Conservation (phyloP, 768 basidiomycete genomes). For the Solioccasus polychromus region DNA sequence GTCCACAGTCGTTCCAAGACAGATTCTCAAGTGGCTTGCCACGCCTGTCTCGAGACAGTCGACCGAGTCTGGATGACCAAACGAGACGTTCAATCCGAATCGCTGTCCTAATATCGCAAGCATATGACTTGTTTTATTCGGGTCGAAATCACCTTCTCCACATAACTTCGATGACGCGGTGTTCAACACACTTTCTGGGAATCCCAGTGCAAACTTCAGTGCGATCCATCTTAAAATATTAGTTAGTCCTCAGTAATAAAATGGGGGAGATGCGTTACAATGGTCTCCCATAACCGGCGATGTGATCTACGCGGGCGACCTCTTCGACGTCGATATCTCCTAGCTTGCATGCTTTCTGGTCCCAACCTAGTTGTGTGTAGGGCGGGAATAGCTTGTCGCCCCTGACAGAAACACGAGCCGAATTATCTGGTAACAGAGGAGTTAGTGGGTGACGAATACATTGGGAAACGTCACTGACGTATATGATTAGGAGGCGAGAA, state of each 20-base stretch:
- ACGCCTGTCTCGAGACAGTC: not conserved
- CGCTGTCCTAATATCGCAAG: constrained; percentile 5
- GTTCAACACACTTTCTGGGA: not conserved
- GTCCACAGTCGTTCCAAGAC: not conserved
- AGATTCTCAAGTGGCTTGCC: constrained; percentile 7
- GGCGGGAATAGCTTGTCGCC: constrained; percentile 3
- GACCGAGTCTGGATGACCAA: not conserved
- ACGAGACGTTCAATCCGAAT: constrained; percentile 1
- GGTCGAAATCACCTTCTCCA: too few species aligned
- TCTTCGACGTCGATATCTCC: not conserved
- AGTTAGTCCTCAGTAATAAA: not conserved
- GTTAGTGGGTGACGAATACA: not conserved
- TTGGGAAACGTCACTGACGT: not conserved
- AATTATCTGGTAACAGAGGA: constrained; percentile 5
- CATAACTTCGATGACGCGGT: not conserved
- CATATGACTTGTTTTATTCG: not conserved
- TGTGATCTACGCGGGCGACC: not conserved
- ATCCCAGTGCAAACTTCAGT: not conserved
- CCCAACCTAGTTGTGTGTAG: constrained; percentile 15
- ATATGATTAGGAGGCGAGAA: constrained; percentile 4
- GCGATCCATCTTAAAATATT: not conserved
- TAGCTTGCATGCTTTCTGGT: constrained; percentile 4
- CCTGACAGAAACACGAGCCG: not conserved
- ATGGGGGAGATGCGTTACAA: not conserved
- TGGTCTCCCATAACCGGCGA: not conserved